A percentile compares a stretch with the other conserved stretches of the same genome.
These are phyloP conservation scores for Kazachstania africana DNA, from an alignment of 805 yeast species.

Conservation along the genomic window DNA sequence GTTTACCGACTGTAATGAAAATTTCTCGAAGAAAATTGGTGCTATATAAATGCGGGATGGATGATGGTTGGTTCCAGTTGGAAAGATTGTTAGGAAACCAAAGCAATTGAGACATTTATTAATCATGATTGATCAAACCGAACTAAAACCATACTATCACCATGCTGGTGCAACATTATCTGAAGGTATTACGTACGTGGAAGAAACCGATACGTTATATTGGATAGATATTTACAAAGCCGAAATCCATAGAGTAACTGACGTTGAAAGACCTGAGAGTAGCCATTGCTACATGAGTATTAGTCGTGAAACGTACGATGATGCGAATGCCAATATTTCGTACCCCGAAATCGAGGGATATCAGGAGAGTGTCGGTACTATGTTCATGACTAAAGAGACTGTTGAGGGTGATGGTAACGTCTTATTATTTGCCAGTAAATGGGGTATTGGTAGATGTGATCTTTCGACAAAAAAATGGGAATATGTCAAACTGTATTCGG, in stretches of 20 bases:
- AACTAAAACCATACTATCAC: conserved; percentile 12
- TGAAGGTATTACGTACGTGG: conserved; percentile 59
- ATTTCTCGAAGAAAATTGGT: no score
- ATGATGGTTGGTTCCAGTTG: no score
- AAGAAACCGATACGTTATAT: conserved; percentile 36
- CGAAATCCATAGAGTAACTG: conserved; percentile 20
- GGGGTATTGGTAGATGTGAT: conserved; percentile 50
- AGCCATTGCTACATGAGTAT: conserved; percentile 3
- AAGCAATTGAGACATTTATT: no score
- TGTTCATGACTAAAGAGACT: conserved; percentile 35
- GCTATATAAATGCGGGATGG: no score
- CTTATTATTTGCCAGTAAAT: conserved; percentile 50
- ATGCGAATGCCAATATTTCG: conserved; percentile 2
- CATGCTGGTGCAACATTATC: conserved; percentile 31
- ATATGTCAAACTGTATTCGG: conserved; percentile 27
- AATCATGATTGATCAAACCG: conserved; percentile 5
- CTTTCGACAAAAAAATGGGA: conserved; percentile 31
- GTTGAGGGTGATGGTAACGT: conserved; percentile 40
- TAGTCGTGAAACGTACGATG: conserved; percentile 8
- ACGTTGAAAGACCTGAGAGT: neutral
- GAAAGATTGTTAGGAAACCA: no score
- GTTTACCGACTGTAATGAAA: no score
- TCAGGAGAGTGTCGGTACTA: conserved; percentile 50
- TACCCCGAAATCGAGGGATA: conserved; percentile 3
- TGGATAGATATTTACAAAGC: conserved; percentile 34